Percentiles rank a stretch among this genome's conserved stretches.
phyloP scores from a whole-genome alignment of 176 grass and related monocot genomes.

The Puccinellia tenuiflora region DNA sequence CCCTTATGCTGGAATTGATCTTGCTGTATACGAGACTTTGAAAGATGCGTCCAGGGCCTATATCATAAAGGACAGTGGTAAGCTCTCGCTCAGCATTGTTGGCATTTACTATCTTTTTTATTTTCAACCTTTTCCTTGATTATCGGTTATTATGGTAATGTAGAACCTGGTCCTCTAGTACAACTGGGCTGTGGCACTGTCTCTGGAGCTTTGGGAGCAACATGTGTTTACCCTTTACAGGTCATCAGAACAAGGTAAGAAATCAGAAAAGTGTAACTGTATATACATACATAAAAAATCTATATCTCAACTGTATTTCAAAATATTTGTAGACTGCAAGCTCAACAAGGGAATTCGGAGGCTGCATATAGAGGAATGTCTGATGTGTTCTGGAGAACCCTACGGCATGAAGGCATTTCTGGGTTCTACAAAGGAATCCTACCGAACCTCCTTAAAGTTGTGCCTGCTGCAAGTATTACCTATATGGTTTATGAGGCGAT shows the following conservation, averaged over 20 bases:
- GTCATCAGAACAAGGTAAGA: conserved; percentile 94
- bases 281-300: not conserved
- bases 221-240: conserved; percentile 97
- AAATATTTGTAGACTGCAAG: conserved; percentile 86
- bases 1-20: conserved; percentile 91
- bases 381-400: conserved; percentile 91
- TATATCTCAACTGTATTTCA: conserved; percentile 21
- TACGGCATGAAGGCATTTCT: conserved; percentile 73
- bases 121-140: conserved; percentile 26
- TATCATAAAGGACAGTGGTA: conserved; percentile 81
- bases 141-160: conserved; percentile 27
- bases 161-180: conserved; percentile 91
- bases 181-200: conserved; percentile 87
- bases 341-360: conserved; percentile 65
- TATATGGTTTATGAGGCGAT: conserved; percentile 89
- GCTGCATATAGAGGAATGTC: conserved; percentile 79
- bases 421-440: conserved; percentile 96
- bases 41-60: conserved; percentile 90
- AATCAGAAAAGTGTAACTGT: not conserved
- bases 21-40: conserved; percentile 90
- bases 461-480: conserved; percentile 96
- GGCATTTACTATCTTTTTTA: not conserved
- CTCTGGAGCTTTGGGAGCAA: conserved; percentile 81
- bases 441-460: conserved; percentile 96
- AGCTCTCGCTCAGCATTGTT: conserved; percentile 10